phyloP scores from a whole-genome alignment of 1,139 yeast genomes.

The Hansenula lynferdii region DNA sequence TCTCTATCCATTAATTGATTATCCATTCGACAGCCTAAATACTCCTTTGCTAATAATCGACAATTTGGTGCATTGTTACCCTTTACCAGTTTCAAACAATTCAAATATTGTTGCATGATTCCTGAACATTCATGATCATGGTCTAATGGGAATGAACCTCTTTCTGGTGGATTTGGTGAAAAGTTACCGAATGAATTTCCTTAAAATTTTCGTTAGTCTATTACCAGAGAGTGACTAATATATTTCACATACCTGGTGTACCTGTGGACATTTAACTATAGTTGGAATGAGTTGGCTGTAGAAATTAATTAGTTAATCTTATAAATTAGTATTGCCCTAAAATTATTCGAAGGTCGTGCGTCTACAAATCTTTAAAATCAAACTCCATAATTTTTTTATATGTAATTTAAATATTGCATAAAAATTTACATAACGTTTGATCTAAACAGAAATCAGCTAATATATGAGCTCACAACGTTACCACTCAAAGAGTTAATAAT shows the following conservation, averaged over 20 bases:
- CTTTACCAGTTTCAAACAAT: slow-evolving; percentile 71
- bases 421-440: too few relatives aligned
- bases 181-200: slow-evolving; percentile 22
- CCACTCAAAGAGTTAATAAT: too few relatives aligned
- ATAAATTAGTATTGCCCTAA: neutral
- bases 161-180: slow-evolving; percentile 88
- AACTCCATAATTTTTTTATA: too few relatives aligned
- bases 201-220: neutral
- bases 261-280: slow-evolving; percentile 1
- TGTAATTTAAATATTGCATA: too few relatives aligned
- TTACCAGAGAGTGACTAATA: neutral
- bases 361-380: neutral
- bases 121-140: slow-evolving; percentile 83
- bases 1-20: slow-evolving; percentile 80
- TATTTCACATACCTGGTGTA: slow-evolving; percentile 2
- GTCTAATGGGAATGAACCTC: slow-evolving; percentile 95
- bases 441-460: too few relatives aligned
- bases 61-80: slow-evolving; percentile 91
- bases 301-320: neutral
- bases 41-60: slow-evolving; percentile 73
- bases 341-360: neutral
- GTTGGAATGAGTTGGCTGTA: neutral
- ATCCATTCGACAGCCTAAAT: slow-evolving; percentile 87
- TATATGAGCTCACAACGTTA: too few relatives aligned
- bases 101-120: slow-evolving; percentile 69